A percentile compares a stretch with the other conserved stretches of the same genome.
Conservation (phyloP, 1,139 yeast genomes). For the Zygoascus hellenicus region DNA sequence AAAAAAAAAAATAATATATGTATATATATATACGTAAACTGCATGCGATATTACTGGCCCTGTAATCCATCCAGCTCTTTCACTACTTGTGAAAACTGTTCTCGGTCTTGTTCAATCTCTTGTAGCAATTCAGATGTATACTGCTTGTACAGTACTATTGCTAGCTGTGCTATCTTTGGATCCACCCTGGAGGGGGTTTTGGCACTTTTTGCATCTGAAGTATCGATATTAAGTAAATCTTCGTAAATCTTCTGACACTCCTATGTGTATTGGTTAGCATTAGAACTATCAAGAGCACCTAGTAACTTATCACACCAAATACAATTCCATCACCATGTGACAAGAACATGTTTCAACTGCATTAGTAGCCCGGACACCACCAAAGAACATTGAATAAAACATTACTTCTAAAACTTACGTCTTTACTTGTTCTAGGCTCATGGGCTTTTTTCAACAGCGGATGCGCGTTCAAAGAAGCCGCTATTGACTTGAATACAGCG, state of each 20-base stretch:
- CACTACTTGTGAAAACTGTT: slow-evolving; percentile 23
- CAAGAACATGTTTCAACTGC: too few relatives aligned
- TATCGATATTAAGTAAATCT: slow-evolving; percentile 24
- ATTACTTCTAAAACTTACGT: slow-evolving; percentile 11
- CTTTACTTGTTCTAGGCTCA: slow-evolving; percentile 13
- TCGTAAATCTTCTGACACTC: slow-evolving; percentile 27
- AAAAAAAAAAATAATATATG: neutral
- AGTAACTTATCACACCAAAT: too few relatives aligned
- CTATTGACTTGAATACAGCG: slow-evolving; percentile 25
- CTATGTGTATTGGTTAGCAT: slow-evolving; percentile 8
- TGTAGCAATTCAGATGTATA: slow-evolving; percentile 27
- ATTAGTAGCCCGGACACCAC: too few relatives aligned
- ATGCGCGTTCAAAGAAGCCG: slow-evolving; percentile 29
- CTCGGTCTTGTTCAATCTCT: slow-evolving; percentile 26
- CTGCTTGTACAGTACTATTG: slow-evolving; percentile 28
- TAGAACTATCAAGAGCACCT: too few relatives aligned
- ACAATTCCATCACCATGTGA: too few relatives aligned
- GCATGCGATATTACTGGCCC: neutral
- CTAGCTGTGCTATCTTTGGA: slow-evolving; percentile 30
- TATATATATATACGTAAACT: neutral
- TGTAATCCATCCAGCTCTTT: slow-evolving; percentile 21
- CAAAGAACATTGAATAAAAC: neutral
- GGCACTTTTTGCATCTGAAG: slow-evolving; percentile 20
- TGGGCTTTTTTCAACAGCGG: slow-evolving; percentile 27
- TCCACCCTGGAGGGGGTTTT: slow-evolving; percentile 17